Evolutionary conservation across 1,284 basidiomycete species (phyloP).

Genomic region (Taiwanofungus camphoratus): DNA sequence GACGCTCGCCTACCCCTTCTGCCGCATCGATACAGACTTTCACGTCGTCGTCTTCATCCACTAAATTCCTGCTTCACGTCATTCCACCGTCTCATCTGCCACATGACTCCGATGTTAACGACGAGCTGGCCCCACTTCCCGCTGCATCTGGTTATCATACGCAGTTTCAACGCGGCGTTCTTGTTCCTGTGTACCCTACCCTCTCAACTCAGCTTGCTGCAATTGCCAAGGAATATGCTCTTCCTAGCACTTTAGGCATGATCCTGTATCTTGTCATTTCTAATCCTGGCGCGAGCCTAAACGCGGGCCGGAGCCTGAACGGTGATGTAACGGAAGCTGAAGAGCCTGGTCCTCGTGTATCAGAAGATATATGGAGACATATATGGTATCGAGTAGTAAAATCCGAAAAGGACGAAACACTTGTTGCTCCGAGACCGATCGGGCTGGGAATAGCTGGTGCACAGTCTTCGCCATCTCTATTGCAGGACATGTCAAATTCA

Average conservation of each 20-base stretch:
- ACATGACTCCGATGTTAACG: slow-evolving; percentile 43
- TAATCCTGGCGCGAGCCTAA: slow-evolving; percentile 20
- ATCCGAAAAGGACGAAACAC: slow-evolving; percentile 55
- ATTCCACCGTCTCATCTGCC: slow-evolving; percentile 65
- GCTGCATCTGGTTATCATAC: slow-evolving; percentile 68
- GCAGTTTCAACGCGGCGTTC: slow-evolving; percentile 69
- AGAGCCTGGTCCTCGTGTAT: slow-evolving; percentile 69
- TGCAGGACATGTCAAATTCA: slow-evolving; percentile 32
- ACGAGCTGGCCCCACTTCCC: slow-evolving; percentile 42
- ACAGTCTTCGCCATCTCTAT: slow-evolving; percentile 40
- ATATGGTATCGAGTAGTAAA: slow-evolving; percentile 70
- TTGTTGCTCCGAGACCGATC: slow-evolving; percentile 36
- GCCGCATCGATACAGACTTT: slow-evolving; percentile 30
- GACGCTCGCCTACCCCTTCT: slow-evolving; percentile 57
- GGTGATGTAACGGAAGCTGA: slow-evolving; percentile 26
- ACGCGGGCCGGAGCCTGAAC: slow-evolving; percentile 10
- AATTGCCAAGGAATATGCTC: slow-evolving; percentile 84
- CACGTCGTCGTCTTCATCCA: slow-evolving; percentile 41
- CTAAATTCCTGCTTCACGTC: slow-evolving; percentile 70
- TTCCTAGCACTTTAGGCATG: slow-evolving; percentile 75
- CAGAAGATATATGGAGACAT: slow-evolving; percentile 79
- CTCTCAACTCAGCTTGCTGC: slow-evolving; percentile 67
- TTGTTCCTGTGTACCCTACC: slow-evolving; percentile 68
- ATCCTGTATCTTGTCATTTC: slow-evolving; percentile 67
- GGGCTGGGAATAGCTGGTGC: slow-evolving; percentile 38